Conservation (phyloP, 2,329 filamentous ascomycete genomes). For the Tolypocladium pustulatum region DNA sequence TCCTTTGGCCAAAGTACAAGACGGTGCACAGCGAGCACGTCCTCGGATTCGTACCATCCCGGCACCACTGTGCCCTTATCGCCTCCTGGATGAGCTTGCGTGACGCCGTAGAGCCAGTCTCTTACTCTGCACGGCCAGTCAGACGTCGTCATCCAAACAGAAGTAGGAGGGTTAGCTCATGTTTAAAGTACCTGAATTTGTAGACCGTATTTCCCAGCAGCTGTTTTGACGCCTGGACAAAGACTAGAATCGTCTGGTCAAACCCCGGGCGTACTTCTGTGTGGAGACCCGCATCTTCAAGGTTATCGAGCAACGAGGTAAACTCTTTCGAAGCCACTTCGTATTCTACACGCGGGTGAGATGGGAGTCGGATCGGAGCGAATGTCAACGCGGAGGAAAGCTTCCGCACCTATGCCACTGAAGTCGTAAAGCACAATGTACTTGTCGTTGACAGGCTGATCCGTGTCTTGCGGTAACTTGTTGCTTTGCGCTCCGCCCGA, state of each 20-base stretch:
- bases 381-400: background rate
- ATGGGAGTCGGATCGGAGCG: background rate
- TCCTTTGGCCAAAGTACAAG: slow-evolving; percentile 48
- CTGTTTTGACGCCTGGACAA: slow-evolving; percentile 52
- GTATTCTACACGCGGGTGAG: slow-evolving; percentile 14
- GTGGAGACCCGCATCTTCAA: slow-evolving; percentile 54
- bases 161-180: background rate
- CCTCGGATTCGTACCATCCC: slow-evolving; percentile 48
- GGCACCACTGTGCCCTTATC: slow-evolving; percentile 41
- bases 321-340: slow-evolving; percentile 23
- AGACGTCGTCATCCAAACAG: background rate
- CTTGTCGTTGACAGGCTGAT: slow-evolving; percentile 20
- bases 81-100: slow-evolving; percentile 49
- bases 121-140: slow-evolving; percentile 41
- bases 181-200: slow-evolving; percentile 21
- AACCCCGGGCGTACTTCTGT: slow-evolving; percentile 63
- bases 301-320: slow-evolving; percentile 40
- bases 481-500: background rate
- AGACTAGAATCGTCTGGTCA: slow-evolving; percentile 56
- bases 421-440: slow-evolving; percentile 31
- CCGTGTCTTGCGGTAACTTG: background rate
- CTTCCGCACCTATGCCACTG: slow-evolving; percentile 19
- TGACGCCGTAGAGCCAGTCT: slow-evolving; percentile 66
- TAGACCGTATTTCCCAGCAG: slow-evolving; percentile 56
- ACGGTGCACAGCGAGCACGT: slow-evolving; percentile 60